Evolutionary conservation across 495 filamentous ascomycete genomes (phyloP).

Genomic region (Xanthoparmelia taractica): DNA sequence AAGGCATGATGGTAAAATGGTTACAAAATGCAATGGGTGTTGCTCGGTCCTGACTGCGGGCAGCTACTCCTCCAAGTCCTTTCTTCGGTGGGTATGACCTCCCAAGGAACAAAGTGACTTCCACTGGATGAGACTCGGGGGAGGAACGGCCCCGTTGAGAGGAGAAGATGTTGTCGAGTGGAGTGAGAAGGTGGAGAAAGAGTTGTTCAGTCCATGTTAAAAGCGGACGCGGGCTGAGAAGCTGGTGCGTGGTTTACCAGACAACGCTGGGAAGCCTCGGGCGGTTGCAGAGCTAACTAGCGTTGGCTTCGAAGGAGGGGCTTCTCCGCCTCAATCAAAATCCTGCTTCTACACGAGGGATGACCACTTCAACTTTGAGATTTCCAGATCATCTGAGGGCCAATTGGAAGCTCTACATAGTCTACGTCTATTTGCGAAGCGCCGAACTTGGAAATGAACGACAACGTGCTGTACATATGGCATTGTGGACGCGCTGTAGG

Average conservation of each 20-base stretch:
- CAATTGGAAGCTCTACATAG: neutral
- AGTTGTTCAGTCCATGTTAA: conserved; percentile 1
- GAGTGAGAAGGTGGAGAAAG: conserved; percentile 22
- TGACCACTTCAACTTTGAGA: neutral
- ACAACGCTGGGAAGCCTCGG: conserved; percentile 6
- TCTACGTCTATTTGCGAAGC: neutral
- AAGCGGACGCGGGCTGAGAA: conserved; percentile 4
- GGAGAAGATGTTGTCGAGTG: conserved; percentile 17
- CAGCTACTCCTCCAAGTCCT: conserved; percentile 1
- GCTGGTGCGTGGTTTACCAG: conserved; percentile 4
- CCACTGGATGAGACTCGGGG: conserved; percentile 9
- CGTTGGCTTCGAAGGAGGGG: conserved; percentile 2
- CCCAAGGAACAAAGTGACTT: conserved; percentile 6
- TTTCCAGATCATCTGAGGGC: neutral
- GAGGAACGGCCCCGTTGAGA: conserved; percentile 22
- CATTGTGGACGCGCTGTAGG: conserved; percentile 1
- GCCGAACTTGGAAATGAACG: neutral
- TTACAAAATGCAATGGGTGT: conserved; percentile 2
- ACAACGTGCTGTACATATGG: neutral
- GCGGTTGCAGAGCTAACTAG: conserved; percentile 8
- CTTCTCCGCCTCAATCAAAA: neutral
- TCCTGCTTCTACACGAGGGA: conserved; percentile 4
- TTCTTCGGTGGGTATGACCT: conserved; percentile 3
- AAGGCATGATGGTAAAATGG: conserved; percentile 14
- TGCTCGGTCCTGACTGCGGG: neutral